phyloP scores from a whole-genome alignment of 768 basidiomycete genomes.

The Clitopilus hobsonii region DNA sequence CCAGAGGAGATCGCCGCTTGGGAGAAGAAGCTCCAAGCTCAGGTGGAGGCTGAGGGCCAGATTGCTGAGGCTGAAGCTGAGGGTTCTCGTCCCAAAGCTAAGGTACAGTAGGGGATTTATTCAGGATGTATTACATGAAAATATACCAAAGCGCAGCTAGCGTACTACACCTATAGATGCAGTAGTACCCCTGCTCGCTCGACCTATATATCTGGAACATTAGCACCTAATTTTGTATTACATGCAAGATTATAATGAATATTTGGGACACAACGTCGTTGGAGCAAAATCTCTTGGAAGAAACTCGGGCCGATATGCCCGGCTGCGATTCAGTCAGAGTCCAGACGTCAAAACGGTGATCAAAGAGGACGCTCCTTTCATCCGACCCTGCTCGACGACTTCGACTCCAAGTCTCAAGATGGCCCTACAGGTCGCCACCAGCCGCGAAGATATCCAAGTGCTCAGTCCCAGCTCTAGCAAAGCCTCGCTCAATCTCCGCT shows the following conservation, averaged over 20 bases:
- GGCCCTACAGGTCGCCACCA: background rate
- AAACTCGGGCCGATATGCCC: background rate
- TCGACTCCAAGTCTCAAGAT: background rate
- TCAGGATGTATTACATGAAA: background rate
- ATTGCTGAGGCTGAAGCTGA: slow-evolving; percentile 60
- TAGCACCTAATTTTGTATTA: background rate
- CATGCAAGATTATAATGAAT: background rate
- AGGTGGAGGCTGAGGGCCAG: slow-evolving; percentile 72
- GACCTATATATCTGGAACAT: background rate
- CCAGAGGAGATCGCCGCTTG: slow-evolving; percentile 48
- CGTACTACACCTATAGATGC: background rate
- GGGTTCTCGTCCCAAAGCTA: slow-evolving; percentile 27
- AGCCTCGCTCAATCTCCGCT: background rate
- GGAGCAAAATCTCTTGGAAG: background rate
- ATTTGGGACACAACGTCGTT: background rate
- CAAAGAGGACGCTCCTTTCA: background rate
- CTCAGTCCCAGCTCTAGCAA: background rate
- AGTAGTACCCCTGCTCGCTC: background rate
- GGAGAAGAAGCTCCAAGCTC: slow-evolving; percentile 59
- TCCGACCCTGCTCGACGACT: background rate
- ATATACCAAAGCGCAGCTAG: background rate
- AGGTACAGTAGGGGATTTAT: slow-evolving; percentile 24
- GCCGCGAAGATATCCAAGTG: background rate
- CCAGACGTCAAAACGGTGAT: background rate
- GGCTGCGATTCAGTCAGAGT: background rate